These are phyloP conservation scores for Dactylellina parvicollis DNA, from an alignment of 2,329 filamentous ascomycete species.

Conservation along the genomic window DNA sequence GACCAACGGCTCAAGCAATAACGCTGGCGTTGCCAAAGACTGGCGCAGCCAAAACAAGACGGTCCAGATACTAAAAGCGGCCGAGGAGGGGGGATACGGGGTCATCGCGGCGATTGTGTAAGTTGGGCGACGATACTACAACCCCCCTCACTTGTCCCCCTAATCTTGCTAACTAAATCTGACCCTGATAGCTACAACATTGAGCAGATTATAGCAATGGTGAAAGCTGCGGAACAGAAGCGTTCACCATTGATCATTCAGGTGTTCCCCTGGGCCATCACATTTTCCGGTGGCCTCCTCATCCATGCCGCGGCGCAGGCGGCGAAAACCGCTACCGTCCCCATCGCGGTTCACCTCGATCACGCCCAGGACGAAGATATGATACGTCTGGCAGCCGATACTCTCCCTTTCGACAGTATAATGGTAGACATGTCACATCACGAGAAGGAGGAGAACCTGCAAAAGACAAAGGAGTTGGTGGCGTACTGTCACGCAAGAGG, in stretches of 20 bases:
- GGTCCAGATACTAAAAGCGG: conserved; percentile 69
- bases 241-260: conserved; percentile 75
- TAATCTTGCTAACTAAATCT: not conserved
- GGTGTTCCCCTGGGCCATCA: conserved; percentile 78
- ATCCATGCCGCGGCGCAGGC: conserved; percentile 69
- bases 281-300: conserved; percentile 70
- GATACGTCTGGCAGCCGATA: conserved; percentile 70
- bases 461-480: conserved; percentile 71
- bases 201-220: conserved; percentile 75
- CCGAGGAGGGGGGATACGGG: conserved; percentile 68
- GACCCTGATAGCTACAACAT: conserved; percentile 69
- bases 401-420: conserved; percentile 74
- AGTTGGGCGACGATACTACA: conserved; percentile 57
- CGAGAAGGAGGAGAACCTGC: conserved; percentile 75
- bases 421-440: conserved; percentile 83
- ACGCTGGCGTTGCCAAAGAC: conserved; percentile 25
- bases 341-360: conserved; percentile 73
- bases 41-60: conserved; percentile 64
- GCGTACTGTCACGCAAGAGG: conserved; percentile 72
- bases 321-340: conserved; percentile 68
- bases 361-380: conserved; percentile 73
- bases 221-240: conserved; percentile 74
- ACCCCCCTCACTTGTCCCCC: not conserved
- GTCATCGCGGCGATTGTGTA: conserved; percentile 69
- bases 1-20: conserved; percentile 7